A percentile compares a stretch with the other conserved stretches of the same genome.
Evolutionary conservation across 129 eudicot genomes (phyloP).

Genomic region (Chrysanthemum lavandulifolium): DNA sequence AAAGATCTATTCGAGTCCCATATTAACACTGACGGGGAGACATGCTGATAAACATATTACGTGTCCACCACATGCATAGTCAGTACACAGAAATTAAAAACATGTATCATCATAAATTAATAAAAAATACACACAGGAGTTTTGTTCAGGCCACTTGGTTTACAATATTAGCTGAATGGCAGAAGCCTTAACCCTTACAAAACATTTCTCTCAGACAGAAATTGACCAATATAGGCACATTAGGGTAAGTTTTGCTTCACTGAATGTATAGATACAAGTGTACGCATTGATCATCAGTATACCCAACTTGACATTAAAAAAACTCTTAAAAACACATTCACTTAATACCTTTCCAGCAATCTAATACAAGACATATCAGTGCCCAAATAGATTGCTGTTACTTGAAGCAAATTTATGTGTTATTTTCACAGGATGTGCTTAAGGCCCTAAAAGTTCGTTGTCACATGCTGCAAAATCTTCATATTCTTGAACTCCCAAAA

Average conservation of each 20-base stretch:
- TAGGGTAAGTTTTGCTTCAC: not conserved
- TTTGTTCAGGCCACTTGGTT: not conserved
- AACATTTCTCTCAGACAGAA: not conserved
- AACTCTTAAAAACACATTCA: constrained; percentile 3
- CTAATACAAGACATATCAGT: not conserved
- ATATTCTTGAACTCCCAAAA: constrained; percentile 1
- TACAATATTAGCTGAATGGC: not conserved
- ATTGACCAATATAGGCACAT: constrained; percentile 5
- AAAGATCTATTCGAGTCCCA: not conserved
- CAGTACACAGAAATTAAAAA: not conserved
- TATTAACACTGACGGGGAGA: not conserved
- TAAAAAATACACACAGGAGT: not conserved
- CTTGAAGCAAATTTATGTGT: not conserved
- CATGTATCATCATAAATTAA: not conserved
- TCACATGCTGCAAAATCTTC: constrained; percentile 15
- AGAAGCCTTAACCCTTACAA: not conserved
- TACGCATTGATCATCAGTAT: not conserved
- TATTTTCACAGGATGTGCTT: constrained; percentile 2
- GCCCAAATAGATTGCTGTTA: not conserved
- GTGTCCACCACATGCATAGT: constrained; percentile 11
- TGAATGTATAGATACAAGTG: not conserved
- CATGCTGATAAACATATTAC: not conserved
- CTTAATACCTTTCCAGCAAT: not conserved
- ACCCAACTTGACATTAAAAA: not conserved
- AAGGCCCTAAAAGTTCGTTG: not conserved